These are phyloP conservation scores for Gonapodya prolifera DNA, from an alignment of 192 early-diverging fungal species.

Conservation along the genomic window DNA sequence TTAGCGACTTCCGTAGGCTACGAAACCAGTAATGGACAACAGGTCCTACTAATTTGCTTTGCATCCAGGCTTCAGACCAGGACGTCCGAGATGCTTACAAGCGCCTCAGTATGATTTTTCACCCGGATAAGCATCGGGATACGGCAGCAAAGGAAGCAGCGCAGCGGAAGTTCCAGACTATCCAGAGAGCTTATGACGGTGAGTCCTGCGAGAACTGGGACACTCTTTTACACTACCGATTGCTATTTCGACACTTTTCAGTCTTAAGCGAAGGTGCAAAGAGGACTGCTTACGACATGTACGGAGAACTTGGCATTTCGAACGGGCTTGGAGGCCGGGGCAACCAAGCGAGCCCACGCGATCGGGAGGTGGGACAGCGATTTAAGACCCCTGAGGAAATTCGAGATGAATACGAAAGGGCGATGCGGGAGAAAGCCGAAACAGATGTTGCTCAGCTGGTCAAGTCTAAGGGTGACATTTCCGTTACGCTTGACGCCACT, in stretches of 20 bases:
- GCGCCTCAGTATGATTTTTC: not conserved
- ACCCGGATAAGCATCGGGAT: slow-evolving; percentile 8
- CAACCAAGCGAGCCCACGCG: not conserved
- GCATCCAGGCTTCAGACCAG: not conserved
- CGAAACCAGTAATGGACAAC: not conserved
- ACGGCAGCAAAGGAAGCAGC: not conserved
- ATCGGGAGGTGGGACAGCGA: not conserved
- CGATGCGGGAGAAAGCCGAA: not conserved
- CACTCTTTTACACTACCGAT: not conserved
- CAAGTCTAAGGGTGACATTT: not conserved
- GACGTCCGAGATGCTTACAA: not conserved
- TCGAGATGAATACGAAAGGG: not conserved
- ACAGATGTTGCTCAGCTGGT: not conserved
- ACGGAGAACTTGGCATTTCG: not conserved
- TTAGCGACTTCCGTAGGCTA: not conserved
- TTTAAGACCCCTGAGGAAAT: slow-evolving; percentile 7
- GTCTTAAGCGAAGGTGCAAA: not conserved
- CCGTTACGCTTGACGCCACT: not conserved
- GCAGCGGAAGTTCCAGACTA: not conserved
- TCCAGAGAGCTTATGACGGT: slow-evolving; percentile 1
- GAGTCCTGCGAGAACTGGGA: not conserved
- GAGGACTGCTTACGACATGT: slow-evolving; percentile 2
- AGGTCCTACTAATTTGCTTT: not conserved
- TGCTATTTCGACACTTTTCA: not conserved
- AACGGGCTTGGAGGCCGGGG: not conserved